Percentiles rank a stretch among this genome's conserved stretches.
These are phyloP conservation scores for Wickerhamiella qilinensis DNA, from an alignment of 805 yeast species.

Conservation along the genomic window DNA sequence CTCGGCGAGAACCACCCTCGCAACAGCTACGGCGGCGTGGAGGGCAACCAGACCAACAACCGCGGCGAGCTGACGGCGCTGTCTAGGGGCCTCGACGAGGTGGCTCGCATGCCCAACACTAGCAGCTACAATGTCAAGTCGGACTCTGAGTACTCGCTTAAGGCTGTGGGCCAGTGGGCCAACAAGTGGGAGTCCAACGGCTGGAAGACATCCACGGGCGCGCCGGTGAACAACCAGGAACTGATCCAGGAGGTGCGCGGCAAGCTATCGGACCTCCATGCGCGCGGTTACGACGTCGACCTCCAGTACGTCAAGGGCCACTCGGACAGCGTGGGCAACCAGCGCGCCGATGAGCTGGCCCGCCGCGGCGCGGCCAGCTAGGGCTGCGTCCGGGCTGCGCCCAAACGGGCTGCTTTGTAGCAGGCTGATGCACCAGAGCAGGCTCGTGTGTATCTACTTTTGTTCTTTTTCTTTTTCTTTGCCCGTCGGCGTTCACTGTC, in stretches of 20 bases:
- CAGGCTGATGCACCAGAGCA: too few species aligned
- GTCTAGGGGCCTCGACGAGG: slow-evolving; percentile 32
- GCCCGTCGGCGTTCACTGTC: too few species aligned
- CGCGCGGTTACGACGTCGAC: slow-evolving; percentile 21
- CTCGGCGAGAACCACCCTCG: slow-evolving; percentile 40
- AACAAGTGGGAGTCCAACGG: slow-evolving; percentile 39
- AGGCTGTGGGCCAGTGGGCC: slow-evolving; percentile 42
- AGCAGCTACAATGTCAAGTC: slow-evolving; percentile 30
- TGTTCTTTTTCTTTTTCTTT: too few species aligned
- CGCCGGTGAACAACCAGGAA: slow-evolving; percentile 35
- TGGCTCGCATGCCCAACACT: slow-evolving; percentile 6
- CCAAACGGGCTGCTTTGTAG: too few species aligned
- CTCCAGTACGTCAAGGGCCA: slow-evolving; percentile 62
- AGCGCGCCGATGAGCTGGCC: slow-evolving; percentile 61
- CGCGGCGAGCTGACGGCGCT: slow-evolving; percentile 67
- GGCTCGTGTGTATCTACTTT: too few species aligned
- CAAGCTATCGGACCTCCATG: slow-evolving; percentile 23
- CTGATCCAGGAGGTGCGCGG: slow-evolving; percentile 26
- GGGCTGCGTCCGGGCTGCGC: too few species aligned
- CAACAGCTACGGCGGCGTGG: slow-evolving; percentile 39
- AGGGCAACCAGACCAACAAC: slow-evolving; percentile 53
- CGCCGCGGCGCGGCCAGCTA: not conserved
- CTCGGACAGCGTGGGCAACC: slow-evolving; percentile 53
- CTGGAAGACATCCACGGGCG: slow-evolving; percentile 32
- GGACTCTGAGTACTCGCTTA: slow-evolving; percentile 56